A percentile compares a stretch with the other conserved stretches of the same genome.
phyloP scores from a whole-genome alignment of 495 filamentous ascomycete species.

The Viridothelium virens region DNA sequence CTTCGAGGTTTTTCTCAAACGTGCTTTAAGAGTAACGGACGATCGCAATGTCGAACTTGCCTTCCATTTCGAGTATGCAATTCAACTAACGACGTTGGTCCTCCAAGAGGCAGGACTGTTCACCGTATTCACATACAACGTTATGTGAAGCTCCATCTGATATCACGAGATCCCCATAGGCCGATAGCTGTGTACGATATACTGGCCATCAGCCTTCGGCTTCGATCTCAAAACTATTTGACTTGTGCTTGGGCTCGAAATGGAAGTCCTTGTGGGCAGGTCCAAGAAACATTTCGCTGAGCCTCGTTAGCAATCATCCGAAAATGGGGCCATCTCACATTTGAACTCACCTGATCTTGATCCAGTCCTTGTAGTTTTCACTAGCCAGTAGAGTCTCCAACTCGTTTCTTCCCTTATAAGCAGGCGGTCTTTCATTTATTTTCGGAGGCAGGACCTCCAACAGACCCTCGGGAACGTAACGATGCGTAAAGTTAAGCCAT shows the following conservation, averaged over 20 bases:
- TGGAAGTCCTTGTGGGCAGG: conserved; percentile 82
- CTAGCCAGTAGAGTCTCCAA: conserved; percentile 85
- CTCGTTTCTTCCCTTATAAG: conserved; percentile 75
- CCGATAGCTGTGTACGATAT: neutral
- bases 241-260: conserved; percentile 98
- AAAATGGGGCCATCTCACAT: neutral
- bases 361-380: conserved; percentile 90
- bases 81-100: no score
- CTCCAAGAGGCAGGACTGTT: no score
- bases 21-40: no score
- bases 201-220: conserved; percentile 46
- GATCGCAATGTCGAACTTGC: no score
- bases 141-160: no score
- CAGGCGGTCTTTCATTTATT: conserved; percentile 80
- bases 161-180: no score
- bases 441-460: conserved; percentile 78
- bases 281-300: conserved; percentile 93
- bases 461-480: conserved; percentile 85
- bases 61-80: no score
- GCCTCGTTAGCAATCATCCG: conserved; percentile 2
- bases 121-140: no score
- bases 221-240: conserved; percentile 65
- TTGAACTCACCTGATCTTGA: conserved; percentile 81
- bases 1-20: no score
- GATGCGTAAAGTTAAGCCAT: conserved; percentile 84